Conservation (phyloP, 1,284 basidiomycete genomes). For the Wallemia hederae region DNA sequence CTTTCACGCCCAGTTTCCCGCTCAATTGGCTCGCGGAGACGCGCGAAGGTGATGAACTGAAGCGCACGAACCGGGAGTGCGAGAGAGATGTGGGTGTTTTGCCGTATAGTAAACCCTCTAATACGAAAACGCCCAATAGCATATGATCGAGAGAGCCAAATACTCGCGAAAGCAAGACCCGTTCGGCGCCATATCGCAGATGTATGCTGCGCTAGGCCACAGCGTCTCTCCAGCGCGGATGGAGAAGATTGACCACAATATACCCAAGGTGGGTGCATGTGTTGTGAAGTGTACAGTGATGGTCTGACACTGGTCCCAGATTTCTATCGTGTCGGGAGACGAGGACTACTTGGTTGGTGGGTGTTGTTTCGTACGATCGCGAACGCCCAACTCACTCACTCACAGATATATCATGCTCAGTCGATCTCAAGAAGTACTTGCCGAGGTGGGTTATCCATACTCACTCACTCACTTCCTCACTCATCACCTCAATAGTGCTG, state of each 20-base stretch:
- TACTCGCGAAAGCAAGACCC: slow-evolving; percentile 26
- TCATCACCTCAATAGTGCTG: neutral
- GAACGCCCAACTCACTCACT: neutral
- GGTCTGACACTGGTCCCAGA: slow-evolving; percentile 7
- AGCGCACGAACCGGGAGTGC: neutral
- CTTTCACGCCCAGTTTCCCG: neutral
- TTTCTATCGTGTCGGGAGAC: slow-evolving; percentile 43
- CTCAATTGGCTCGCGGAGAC: neutral
- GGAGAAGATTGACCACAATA: slow-evolving; percentile 23
- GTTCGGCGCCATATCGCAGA: slow-evolving; percentile 38
- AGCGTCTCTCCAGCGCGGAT: slow-evolving; percentile 29
- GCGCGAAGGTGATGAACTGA: neutral
- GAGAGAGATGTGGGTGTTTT: neutral
- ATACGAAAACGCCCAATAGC: slow-evolving; percentile 27
- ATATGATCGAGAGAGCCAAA: slow-evolving; percentile 17
- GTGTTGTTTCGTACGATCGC: neutral
- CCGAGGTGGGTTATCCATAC: neutral
- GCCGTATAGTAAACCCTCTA: too few species aligned
- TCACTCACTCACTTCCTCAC: neutral
- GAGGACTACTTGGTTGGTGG: slow-evolving; percentile 30
- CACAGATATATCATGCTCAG: neutral
- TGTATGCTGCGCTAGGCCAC: slow-evolving; percentile 35
- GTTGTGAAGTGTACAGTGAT: neutral
- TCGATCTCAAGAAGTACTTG: neutral
- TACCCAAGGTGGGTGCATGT: slow-evolving; percentile 20